These are phyloP conservation scores for Eimeria brunetti DNA, from an alignment of 169 alveolate genomes.

Conservation along the genomic window DNA sequence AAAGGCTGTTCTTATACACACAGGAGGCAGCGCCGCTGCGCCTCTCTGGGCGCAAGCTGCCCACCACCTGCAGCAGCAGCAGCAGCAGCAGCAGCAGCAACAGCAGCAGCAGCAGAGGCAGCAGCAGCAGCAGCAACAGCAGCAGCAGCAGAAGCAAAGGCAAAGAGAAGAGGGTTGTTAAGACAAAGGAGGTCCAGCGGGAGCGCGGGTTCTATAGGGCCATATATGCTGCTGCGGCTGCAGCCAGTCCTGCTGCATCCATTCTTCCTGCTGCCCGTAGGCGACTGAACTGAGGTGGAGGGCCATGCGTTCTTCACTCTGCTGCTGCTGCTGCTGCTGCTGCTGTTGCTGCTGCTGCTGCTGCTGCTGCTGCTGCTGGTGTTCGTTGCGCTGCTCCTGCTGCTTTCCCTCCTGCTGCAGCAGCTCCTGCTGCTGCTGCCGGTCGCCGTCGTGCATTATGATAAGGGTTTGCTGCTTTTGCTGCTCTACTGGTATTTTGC, in stretches of 20 bases:
- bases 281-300: neutral
- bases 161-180: too few relatives aligned
- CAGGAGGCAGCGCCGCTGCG: slow-evolving; percentile 64
- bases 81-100: slow-evolving; percentile 28
- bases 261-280: neutral
- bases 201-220: neutral
- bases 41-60: slow-evolving; percentile 20
- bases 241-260: slow-evolving; percentile 25
- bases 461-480: neutral
- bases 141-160: slow-evolving; percentile 5
- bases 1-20: slow-evolving; percentile 81
- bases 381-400: neutral
- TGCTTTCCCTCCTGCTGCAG: neutral
- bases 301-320: neutral
- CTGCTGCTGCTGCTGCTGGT: slow-evolving; percentile 24
- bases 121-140: slow-evolving; percentile 2
- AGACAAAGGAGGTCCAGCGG: too few relatives aligned
- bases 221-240: slow-evolving; percentile 9
- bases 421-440: slow-evolving; percentile 10
- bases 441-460: neutral
- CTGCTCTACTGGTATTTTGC: too few relatives aligned
- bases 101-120: neutral
- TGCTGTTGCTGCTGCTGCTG: neutral
- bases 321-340: slow-evolving; percentile 38
- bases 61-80: slow-evolving; percentile 51